Percentiles rank a stretch among this genome's conserved stretches.
Evolutionary conservation across 2,329 filamentous ascomycete species (phyloP).

Genomic region (Colletotrichum horii): DNA sequence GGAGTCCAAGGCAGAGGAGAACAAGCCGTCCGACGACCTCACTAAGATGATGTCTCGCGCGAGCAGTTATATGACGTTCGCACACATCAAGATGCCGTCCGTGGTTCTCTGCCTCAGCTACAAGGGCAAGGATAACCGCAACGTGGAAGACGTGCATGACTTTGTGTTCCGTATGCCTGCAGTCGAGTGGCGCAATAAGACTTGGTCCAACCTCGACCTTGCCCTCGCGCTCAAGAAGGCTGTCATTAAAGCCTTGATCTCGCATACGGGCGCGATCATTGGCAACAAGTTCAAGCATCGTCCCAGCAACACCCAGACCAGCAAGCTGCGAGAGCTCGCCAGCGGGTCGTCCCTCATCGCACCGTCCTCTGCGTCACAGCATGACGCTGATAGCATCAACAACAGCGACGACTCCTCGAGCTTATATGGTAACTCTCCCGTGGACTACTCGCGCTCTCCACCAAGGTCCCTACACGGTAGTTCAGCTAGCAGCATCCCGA

Average conservation of each 20-base stretch:
- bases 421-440: conserved; percentile 55
- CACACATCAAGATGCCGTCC: conserved; percentile 92
- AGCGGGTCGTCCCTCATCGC: conserved; percentile 72
- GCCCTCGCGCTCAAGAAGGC: conserved; percentile 93
- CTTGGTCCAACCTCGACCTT: conserved; percentile 96
- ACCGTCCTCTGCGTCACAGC: conserved; percentile 39
- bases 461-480: conserved; percentile 57
- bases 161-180: conserved; percentile 96
- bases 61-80: conserved; percentile 96
- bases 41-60: conserved; percentile 96
- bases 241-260: conserved; percentile 91
- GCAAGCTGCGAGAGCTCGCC: conserved; percentile 82
- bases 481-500: conserved; percentile 52
- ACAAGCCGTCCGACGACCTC: conserved; percentile 81
- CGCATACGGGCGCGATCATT: conserved; percentile 93
- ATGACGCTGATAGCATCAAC: conserved; percentile 48
- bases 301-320: conserved; percentile 79
- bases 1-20: conserved; percentile 54
- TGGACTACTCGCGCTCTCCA: conserved; percentile 65
- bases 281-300: conserved; percentile 96
- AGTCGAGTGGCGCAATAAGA: conserved; percentile 97
- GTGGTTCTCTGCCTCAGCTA: conserved; percentile 96
- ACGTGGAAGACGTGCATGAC: conserved; percentile 95
- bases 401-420: conserved; percentile 64
- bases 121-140: conserved; percentile 94